Percentiles rank a stretch among this genome's conserved stretches.
phyloP scores from a whole-genome alignment of 164 flowering plant genomes.

The Stephania japonica region DNA sequence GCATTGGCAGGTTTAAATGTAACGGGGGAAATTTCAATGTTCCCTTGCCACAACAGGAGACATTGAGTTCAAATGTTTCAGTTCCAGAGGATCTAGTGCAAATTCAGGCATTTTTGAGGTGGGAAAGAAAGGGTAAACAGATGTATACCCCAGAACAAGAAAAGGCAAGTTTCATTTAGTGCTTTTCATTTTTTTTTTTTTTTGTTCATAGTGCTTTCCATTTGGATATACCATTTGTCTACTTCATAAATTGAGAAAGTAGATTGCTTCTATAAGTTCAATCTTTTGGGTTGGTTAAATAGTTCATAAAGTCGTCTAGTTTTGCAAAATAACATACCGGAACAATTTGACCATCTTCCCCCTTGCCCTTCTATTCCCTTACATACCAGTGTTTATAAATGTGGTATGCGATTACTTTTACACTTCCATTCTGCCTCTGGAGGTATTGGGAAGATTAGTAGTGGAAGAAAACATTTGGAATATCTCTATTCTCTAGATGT shows the following conservation, averaged over 20 bases:
- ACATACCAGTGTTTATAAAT: no score
- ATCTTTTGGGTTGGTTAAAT: background rate
- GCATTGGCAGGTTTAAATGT: conserved; percentile 60
- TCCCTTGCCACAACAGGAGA: conserved; percentile 34
- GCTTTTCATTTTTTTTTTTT: background rate
- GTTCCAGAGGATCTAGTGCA: conserved; percentile 98
- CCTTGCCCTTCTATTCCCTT: background rate
- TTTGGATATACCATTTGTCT: background rate
- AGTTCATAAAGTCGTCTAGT: background rate
- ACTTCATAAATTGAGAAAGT: background rate
- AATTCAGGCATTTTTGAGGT: conserved; percentile 85
- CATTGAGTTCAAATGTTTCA: conserved; percentile 29
- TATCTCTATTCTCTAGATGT: background rate
- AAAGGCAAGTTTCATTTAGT: conserved; percentile 46
- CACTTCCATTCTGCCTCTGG: no score
- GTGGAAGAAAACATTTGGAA: background rate
- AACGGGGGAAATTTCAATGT: conserved; percentile 68
- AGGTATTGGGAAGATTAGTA: no score
- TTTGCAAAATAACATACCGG: background rate
- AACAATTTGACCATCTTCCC: background rate
- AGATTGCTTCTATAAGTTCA: background rate
- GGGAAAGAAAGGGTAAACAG: conserved; percentile 96
- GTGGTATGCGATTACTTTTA: no score
- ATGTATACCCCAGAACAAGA: conserved; percentile 86
- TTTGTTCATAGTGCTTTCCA: no score